These are phyloP conservation scores for Aspergillus sp. DNA, from an alignment of 2,329 filamentous ascomycete species.

Conservation along the genomic window DNA sequence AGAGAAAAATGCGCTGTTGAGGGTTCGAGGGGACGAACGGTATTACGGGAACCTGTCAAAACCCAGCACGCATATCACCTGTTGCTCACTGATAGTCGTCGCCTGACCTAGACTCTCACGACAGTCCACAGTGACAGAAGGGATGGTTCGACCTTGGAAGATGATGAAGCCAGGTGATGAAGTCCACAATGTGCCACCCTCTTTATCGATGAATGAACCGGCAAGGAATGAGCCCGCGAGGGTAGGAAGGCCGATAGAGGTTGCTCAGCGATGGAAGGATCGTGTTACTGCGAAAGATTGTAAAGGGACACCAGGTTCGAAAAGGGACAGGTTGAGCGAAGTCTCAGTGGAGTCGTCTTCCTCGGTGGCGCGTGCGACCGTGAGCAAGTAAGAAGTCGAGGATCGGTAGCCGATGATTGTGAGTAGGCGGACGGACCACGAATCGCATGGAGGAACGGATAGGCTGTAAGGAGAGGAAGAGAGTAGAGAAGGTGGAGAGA, in stretches of 20 bases:
- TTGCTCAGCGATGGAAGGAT: background rate
- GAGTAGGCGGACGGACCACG: conserved; percentile 23
- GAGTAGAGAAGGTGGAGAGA: conserved; percentile 1
- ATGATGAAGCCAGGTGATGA: background rate
- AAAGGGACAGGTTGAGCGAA: conserved; percentile 2
- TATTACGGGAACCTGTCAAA: conserved; percentile 21
- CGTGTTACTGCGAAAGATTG: background rate
- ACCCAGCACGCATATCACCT: conserved; percentile 28
- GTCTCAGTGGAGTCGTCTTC: conserved; percentile 17
- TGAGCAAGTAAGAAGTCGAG: conserved; percentile 25
- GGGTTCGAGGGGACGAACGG: conserved; percentile 20
- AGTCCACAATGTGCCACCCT: conserved; percentile 4
- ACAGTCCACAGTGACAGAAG: background rate
- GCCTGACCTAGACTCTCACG: conserved; percentile 3
- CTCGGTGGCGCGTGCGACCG: conserved; percentile 30
- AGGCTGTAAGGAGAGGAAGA: background rate
- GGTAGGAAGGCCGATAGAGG: background rate
- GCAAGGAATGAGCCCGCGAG: background rate
- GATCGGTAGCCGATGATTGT: conserved; percentile 23
- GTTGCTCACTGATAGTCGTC: conserved; percentile 6
- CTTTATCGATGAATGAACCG: background rate
- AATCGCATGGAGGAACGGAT: conserved; percentile 25
- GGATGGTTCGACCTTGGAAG: background rate
- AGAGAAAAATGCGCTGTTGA: conserved; percentile 27
- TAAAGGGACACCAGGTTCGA: background rate